Evolutionary conservation across 306 rosid species (phyloP).

Genomic region (Trifolium dubium): DNA sequence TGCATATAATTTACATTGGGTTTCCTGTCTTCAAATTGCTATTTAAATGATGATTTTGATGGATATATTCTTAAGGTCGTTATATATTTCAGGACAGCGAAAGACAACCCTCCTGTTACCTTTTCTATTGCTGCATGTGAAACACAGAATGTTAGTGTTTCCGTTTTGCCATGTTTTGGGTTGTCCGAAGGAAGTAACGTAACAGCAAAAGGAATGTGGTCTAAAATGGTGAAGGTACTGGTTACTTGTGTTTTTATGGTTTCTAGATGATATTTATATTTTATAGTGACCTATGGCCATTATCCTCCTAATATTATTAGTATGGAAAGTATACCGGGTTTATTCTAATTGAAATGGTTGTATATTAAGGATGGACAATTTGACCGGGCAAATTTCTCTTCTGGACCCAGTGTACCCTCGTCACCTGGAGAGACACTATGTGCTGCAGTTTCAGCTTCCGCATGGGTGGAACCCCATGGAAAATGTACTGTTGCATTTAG

Average conservation of each 20-base stretch:
- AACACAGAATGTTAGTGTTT: slow-evolving; percentile 92
- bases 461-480: slow-evolving; percentile 99
- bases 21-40: slow-evolving; percentile 25
- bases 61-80: slow-evolving; percentile 42
- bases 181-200: slow-evolving; percentile 71
- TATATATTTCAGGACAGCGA: slow-evolving; percentile 80
- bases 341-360: slow-evolving; percentile 42
- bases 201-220: slow-evolving; percentile 91
- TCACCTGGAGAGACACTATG: slow-evolving; percentile 91
- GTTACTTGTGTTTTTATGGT: slow-evolving; percentile 24
- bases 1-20: slow-evolving; percentile 15
- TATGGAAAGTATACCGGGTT: slow-evolving; percentile 24
- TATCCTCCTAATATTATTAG: slow-evolving; percentile 19
- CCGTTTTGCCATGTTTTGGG: slow-evolving; percentile 90
- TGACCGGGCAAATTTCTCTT: slow-evolving; percentile 74
- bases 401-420: slow-evolving; percentile 87
- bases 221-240: slow-evolving; percentile 79
- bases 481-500: slow-evolving; percentile 92
- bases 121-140: slow-evolving; percentile 94
- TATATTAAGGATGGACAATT: slow-evolving; percentile 84
- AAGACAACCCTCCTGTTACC: slow-evolving; percentile 92
- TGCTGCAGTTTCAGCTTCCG: slow-evolving; percentile 94
- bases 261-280: slow-evolving; percentile 33
- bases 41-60: slow-evolving; percentile 38
- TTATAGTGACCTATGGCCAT: slow-evolving; percentile 9